phyloP scores from a whole-genome alignment of 257 asterid species.

The Nicotiana attenuata region DNA sequence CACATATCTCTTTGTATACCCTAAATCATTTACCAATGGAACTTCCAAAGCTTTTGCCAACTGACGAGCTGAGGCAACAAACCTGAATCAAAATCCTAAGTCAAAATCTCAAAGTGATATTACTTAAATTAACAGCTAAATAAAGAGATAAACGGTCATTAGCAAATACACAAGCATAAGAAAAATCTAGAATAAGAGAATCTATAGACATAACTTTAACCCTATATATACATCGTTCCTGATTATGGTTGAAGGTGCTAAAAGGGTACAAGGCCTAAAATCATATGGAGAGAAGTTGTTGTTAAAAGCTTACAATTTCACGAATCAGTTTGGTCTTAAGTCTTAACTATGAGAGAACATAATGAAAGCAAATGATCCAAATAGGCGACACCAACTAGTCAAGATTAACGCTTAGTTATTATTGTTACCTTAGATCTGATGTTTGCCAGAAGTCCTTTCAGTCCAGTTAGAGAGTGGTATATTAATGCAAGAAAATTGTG shows the following conservation, averaged over 20 bases:
- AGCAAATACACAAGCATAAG: background rate
- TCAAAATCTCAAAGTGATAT: conserved; percentile 5
- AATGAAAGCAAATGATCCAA: background rate
- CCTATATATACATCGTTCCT: background rate
- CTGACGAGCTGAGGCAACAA: conserved; percentile 96
- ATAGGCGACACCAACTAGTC: background rate
- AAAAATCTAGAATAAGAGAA: background rate
- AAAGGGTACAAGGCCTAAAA: background rate
- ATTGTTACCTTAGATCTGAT: background rate
- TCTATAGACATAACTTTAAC: background rate
- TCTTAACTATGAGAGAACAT: background rate
- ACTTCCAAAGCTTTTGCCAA: conserved; percentile 96
- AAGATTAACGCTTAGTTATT: background rate
- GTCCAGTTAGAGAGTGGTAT: background rate
- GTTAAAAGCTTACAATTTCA: background rate
- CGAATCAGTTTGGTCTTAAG: background rate
- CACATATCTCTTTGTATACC: conserved; percentile 93
- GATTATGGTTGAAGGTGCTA: background rate
- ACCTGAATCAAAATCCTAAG: conserved; percentile 37
- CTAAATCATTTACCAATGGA: conserved; percentile 92
- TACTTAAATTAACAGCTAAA: background rate
- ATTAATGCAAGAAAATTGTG: background rate
- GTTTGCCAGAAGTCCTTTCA: background rate
- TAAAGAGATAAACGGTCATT: background rate
- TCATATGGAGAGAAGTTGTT: background rate